Conservation (phyloP, 306 rosid genomes). For the Parietaria judaica region DNA sequence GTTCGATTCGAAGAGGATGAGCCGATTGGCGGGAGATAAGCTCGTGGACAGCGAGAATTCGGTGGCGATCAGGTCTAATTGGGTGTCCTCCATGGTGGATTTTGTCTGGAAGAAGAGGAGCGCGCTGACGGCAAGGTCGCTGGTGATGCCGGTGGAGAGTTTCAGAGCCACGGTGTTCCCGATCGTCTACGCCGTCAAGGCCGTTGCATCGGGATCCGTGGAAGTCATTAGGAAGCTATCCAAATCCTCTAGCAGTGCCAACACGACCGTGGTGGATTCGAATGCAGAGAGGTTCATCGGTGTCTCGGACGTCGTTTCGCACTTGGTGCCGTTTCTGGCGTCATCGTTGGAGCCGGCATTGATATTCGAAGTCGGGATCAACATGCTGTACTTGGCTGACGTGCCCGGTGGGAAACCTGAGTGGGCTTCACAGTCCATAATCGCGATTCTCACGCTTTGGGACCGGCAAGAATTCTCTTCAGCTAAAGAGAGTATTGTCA, state of each 20-base stretch:
- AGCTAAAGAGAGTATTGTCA: conserved; percentile 87
- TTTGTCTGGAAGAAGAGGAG: conserved; percentile 92
- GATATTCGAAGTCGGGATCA: conserved; percentile 90
- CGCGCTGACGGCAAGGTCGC: conserved; percentile 81
- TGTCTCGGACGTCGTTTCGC: conserved; percentile 86
- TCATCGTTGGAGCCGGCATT: conserved; percentile 92
- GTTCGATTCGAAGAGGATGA: conserved; percentile 84
- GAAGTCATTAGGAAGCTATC: conserved; percentile 79
- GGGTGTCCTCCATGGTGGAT: conserved; percentile 95
- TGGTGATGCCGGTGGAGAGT: conserved; percentile 83
- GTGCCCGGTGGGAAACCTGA: conserved; percentile 98
- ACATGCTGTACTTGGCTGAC: conserved; percentile 93
- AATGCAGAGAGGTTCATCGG: conserved; percentile 80
- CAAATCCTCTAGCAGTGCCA: conserved; percentile 37
- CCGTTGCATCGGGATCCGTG: conserved; percentile 76
- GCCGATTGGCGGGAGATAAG: conserved; percentile 86
- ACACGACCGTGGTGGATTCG: conserved; percentile 39
- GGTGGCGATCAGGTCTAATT: conserved; percentile 81
- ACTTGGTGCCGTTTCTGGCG: conserved; percentile 84
- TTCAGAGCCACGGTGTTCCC: conserved; percentile 85
- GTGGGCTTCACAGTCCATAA: conserved; percentile 94
- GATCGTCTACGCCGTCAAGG: conserved; percentile 78
- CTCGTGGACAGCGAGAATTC: conserved; percentile 92
- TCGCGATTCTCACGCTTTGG: conserved; percentile 92
- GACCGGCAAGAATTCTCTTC: conserved; percentile 93